Conservation (phyloP, 768 basidiomycete genomes). For the Suillus hirtellus region DNA sequence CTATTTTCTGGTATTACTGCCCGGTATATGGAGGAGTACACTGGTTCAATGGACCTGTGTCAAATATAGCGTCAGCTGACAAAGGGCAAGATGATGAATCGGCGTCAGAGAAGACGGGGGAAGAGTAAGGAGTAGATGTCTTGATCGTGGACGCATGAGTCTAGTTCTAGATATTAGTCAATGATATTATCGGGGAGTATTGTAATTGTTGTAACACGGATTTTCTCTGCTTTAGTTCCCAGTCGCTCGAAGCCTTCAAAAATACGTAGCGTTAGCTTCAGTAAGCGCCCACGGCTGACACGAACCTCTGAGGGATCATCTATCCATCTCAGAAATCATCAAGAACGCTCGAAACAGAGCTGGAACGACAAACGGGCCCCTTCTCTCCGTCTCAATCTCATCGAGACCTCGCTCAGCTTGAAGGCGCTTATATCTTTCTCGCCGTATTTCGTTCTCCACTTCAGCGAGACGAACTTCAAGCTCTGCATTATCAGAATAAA, state of each 20-base stretch:
- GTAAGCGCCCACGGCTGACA: background rate
- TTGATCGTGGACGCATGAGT: background rate
- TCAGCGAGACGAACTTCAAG: constrained; percentile 10
- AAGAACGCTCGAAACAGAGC: constrained; percentile 51
- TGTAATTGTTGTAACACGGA: background rate
- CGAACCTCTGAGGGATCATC: background rate
- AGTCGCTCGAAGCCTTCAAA: background rate
- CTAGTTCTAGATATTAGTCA: background rate
- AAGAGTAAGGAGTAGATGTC: background rate
- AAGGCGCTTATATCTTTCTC: constrained; percentile 37
- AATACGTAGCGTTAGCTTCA: background rate
- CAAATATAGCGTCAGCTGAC: constrained; percentile 11
- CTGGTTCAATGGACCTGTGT: constrained; percentile 33
- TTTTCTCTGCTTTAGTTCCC: background rate
- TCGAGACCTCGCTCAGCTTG: constrained; percentile 31
- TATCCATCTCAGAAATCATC: constrained; percentile 43
- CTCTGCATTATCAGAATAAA: constrained; percentile 18
- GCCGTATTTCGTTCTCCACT: constrained; percentile 28
- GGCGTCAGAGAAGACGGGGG: background rate
- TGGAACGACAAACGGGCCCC: constrained; percentile 57
- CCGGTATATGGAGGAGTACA: constrained; percentile 28
- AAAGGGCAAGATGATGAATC: background rate
- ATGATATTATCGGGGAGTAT: background rate
- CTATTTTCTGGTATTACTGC: constrained; percentile 23
- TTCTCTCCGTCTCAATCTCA: constrained; percentile 40